Evolutionary conservation across 2,329 filamentous ascomycete species (phyloP).

Genomic region (Thermothelomyces thermophilus): DNA sequence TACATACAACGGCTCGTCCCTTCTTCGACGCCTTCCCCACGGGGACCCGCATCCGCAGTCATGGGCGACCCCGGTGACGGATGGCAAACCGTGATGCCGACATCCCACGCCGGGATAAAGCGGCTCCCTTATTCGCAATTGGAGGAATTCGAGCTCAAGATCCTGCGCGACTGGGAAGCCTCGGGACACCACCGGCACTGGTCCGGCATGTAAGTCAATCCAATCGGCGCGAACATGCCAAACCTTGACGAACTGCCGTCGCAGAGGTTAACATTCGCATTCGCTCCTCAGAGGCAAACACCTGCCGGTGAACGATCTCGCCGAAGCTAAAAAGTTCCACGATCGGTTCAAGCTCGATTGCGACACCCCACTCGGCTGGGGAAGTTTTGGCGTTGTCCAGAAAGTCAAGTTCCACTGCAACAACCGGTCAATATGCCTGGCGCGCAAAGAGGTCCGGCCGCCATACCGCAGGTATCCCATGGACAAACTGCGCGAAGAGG

Average conservation of each 20-base stretch:
- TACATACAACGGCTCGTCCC: background rate
- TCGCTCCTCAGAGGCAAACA: conserved; percentile 29
- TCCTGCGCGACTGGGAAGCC: conserved; percentile 26
- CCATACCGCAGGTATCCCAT: conserved; percentile 34
- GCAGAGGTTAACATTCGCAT: background rate
- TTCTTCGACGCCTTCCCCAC: conserved; percentile 6
- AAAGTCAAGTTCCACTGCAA: conserved; percentile 32
- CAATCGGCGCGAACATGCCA: background rate
- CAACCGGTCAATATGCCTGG: conserved; percentile 36
- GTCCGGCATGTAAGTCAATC: conserved; percentile 25
- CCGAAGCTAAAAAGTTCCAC: conserved; percentile 29
- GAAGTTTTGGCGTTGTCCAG: conserved; percentile 40
- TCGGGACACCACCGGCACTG: conserved; percentile 22
- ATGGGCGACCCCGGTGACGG: conserved; percentile 26
- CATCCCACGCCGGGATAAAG: conserved; percentile 23
- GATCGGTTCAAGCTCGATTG: conserved; percentile 25
- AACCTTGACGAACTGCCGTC: too few relatives aligned
- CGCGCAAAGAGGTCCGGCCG: conserved; percentile 37
- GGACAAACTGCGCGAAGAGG: conserved; percentile 39
- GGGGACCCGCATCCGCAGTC: conserved; percentile 10
- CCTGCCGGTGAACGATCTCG: conserved; percentile 22
- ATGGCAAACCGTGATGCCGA: conserved; percentile 27
- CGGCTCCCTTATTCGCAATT: conserved; percentile 24
- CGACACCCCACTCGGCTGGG: conserved; percentile 34
- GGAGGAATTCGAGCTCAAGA: conserved; percentile 25